phyloP scores from a whole-genome alignment of 768 basidiomycete genomes.

The Amanita phalloides region DNA sequence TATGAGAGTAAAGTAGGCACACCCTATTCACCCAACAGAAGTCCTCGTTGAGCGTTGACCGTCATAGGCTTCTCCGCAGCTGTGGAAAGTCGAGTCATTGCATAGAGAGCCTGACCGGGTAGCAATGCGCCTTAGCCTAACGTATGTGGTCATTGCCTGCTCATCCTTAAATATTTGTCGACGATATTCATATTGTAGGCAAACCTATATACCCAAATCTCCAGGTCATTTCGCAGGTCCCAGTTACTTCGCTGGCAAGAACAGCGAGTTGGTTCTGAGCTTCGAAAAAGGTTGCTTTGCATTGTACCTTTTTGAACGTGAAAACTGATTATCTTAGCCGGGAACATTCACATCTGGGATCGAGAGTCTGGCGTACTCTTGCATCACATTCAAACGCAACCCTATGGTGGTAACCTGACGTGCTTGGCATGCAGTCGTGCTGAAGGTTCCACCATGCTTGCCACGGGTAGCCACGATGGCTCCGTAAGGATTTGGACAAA shows the following conservation, averaged over 20 bases:
- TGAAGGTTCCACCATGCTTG: conserved; percentile 61
- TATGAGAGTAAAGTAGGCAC: conserved; percentile 59
- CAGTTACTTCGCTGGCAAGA: conserved; percentile 74
- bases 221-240: conserved; percentile 68
- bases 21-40: not conserved
- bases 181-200: conserved; percentile 24
- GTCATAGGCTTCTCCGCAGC: conserved; percentile 58
- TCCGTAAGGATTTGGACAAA: conserved; percentile 66
- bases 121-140: conserved; percentile 27
- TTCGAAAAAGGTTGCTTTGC: conserved; percentile 52
- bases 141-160: conserved; percentile 16
- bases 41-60: not conserved
- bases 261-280: conserved; percentile 70
- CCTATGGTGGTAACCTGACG: conserved; percentile 59
- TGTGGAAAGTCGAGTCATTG: conserved; percentile 62
- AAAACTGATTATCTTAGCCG: conserved; percentile 30
- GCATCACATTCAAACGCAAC: conserved; percentile 57
- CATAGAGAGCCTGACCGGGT: conserved; percentile 30
- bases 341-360: conserved; percentile 83
- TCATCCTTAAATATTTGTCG: conserved; percentile 1
- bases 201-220: conserved; percentile 65
- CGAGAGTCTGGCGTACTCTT: conserved; percentile 65
- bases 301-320: not conserved
- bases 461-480: conserved; percentile 72
- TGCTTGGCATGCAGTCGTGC: conserved; percentile 74